Percentiles rank a stretch among this genome's conserved stretches.
phyloP scores from a whole-genome alignment of 192 early-diverging fungal genomes.

The Entomortierella chlamydospora region DNA sequence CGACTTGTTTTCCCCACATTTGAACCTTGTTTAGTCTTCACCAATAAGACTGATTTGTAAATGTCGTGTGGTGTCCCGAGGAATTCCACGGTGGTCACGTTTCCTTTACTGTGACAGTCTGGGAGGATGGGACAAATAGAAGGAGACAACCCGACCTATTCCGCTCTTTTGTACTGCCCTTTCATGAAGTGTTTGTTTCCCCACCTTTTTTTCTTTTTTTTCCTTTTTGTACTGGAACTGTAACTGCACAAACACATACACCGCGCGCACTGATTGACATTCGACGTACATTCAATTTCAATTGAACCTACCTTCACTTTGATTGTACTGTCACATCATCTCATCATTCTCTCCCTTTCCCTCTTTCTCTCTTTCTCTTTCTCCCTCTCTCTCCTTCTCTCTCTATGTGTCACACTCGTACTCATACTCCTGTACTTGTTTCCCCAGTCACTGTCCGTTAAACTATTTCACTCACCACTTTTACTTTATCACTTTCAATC shows the following conservation, averaged over 20 bases:
- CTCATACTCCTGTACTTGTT: too few species aligned
- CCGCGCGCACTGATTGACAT: background rate
- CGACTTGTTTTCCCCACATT: too few species aligned
- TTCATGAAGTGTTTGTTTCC: background rate
- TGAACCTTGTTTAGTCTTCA: too few species aligned
- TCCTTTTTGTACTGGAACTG: background rate
- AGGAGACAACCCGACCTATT: background rate
- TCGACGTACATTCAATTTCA: background rate
- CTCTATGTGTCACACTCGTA: too few species aligned
- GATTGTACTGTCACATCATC: background rate
- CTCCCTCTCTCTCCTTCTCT: background rate
- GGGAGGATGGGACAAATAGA: too few species aligned
- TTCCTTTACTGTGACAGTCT: too few species aligned
- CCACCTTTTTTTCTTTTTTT: background rate
- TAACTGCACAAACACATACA: background rate
- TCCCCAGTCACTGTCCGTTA: too few species aligned
- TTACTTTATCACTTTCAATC: background rate
- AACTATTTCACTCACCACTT: too few species aligned
- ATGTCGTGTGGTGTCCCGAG: background rate
- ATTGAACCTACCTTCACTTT: background rate
- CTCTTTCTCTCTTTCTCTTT: background rate
- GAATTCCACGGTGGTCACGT: constrained; percentile 9
- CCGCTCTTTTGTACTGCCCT: background rate
- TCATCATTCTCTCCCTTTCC: background rate
- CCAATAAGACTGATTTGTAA: background rate